A percentile compares a stretch with the other conserved stretches of the same genome.
phyloP scores from a whole-genome alignment of 192 early-diverging fungal genomes.

The Haplosporangium gracile region DNA sequence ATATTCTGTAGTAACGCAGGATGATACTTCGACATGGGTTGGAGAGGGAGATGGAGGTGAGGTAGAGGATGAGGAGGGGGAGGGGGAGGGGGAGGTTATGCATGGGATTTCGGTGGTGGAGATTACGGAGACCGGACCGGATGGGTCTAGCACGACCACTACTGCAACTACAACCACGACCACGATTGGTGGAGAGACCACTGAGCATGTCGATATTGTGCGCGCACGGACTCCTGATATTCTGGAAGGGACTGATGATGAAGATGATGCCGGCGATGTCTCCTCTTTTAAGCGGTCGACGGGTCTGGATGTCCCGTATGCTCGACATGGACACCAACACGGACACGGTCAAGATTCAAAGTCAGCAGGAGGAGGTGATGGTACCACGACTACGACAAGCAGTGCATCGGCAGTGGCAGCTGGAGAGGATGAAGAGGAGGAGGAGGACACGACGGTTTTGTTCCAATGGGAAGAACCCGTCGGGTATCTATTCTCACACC shows the following conservation, averaged over 20 bases:
- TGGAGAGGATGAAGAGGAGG: constrained; percentile 12
- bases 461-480: constrained; percentile 53
- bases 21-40: constrained; percentile 39
- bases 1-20: constrained; percentile 39
- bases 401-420: background rate
- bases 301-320: background rate
- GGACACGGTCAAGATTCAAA: background rate
- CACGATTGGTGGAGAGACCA: background rate
- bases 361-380: background rate
- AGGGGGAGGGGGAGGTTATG: background rate
- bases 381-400: background rate
- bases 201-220: constrained; percentile 9
- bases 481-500: constrained; percentile 49
- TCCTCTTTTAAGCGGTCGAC: background rate
- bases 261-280: background rate
- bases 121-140: constrained; percentile 33
- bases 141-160: constrained; percentile 11
- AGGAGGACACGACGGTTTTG: constrained; percentile 32
- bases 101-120: constrained; percentile 31
- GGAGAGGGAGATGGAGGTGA: background rate
- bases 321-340: background rate
- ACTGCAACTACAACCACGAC: constrained; percentile 10
- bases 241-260: constrained; percentile 16
- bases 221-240: constrained; percentile 47
- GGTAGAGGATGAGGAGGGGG: background rate